Evolutionary conservation across 2,329 filamentous ascomycete genomes (phyloP).

Genomic region (Thielaviopsis ethacetica): DNA sequence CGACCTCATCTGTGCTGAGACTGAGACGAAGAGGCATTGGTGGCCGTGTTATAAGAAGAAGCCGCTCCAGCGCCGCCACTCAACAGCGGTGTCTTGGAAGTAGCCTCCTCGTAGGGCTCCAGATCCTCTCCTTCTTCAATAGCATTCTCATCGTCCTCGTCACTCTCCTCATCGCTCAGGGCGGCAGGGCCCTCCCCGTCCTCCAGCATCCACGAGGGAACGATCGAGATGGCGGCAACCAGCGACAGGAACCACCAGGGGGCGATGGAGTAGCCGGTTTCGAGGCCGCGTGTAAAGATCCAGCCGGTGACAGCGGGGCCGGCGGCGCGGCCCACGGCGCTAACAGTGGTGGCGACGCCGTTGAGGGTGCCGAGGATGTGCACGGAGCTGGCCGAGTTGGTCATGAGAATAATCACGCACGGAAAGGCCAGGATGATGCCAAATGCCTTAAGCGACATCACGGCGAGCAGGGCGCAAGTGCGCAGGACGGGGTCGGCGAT

Average conservation of each 20-base stretch:
- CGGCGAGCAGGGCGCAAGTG: slow-evolving; percentile 42
- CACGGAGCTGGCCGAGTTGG: slow-evolving; percentile 65
- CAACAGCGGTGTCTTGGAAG: slow-evolving; percentile 10
- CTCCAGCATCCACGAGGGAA: slow-evolving; percentile 59
- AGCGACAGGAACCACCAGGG: slow-evolving; percentile 66
- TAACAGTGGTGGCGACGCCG: slow-evolving; percentile 71
- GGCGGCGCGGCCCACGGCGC: slow-evolving; percentile 60
- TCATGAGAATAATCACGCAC: slow-evolving; percentile 75
- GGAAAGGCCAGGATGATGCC: slow-evolving; percentile 76
- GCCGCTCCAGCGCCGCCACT: neutral
- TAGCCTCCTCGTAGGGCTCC: neutral
- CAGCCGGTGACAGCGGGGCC: slow-evolving; percentile 62
- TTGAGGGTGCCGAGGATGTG: slow-evolving; percentile 75
- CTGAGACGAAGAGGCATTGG: neutral
- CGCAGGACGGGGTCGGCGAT: slow-evolving; percentile 31
- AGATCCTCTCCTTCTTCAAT: slow-evolving; percentile 4
- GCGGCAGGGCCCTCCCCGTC: slow-evolving; percentile 52
- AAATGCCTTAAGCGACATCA: slow-evolving; percentile 61
- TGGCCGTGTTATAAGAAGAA: neutral
- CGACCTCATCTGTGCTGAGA: neutral
- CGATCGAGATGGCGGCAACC: slow-evolving; percentile 45
- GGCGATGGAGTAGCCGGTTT: slow-evolving; percentile 57
- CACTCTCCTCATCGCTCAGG: slow-evolving; percentile 21
- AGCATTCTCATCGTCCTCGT: slow-evolving; percentile 17
- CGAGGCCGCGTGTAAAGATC: slow-evolving; percentile 60